Base-by-base conservation (phyloP, 305 asterid species). In the Fraxinus floribunda region DNA sequence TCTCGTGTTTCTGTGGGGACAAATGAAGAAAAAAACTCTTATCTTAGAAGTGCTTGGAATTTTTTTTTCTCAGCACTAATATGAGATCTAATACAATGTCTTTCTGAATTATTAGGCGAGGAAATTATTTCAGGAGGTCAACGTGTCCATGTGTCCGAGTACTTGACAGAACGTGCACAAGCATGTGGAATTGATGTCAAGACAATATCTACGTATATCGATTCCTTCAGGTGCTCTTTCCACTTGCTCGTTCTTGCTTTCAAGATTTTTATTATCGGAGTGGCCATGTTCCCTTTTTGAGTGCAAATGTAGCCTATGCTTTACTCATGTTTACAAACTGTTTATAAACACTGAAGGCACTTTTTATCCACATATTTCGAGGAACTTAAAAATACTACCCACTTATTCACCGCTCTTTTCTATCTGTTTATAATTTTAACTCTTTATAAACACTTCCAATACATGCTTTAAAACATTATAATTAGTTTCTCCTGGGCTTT, bases 51-150 rank as follows among this genome's bases (percentile, higher is more conserved):
- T 70, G 75, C 39, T 29, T 30, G 75, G 18, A 29, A 10, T 0
- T 39, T 29, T 70, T 70, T 13, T 70, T 70, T 15, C 75, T 68
- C 26, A 16, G 75, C 13, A 70, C n/a, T 15, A 29, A 26, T 29
- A 70, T 70, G 75, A 66, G 38, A 15, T 79, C 83, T 22, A 85
- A 88, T 57, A 39, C 91, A 87, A 70, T 88, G 84, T 78, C 89
- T 88, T n/a, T 78, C 4, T 73, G 78, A 36, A 5, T 57, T 76
- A 32, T 79, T 70, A 95, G 98, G 98, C 30, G 98, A 95, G 87
- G 97, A 93, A 83, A 93, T 95, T 39, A 93, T 95, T 52, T 93
- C 98, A 10, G 97, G 98, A 79, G 98, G 94, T 82, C 98, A 95
- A 83, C 98, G 97, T 88, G 86, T 91, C 36, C 98, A 95, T 10